Evolutionary conservation across 139 green algal species (phyloP), one percentile per base, ranked within the genome.

Genomic region (Picochlorum sp.): DNA sequence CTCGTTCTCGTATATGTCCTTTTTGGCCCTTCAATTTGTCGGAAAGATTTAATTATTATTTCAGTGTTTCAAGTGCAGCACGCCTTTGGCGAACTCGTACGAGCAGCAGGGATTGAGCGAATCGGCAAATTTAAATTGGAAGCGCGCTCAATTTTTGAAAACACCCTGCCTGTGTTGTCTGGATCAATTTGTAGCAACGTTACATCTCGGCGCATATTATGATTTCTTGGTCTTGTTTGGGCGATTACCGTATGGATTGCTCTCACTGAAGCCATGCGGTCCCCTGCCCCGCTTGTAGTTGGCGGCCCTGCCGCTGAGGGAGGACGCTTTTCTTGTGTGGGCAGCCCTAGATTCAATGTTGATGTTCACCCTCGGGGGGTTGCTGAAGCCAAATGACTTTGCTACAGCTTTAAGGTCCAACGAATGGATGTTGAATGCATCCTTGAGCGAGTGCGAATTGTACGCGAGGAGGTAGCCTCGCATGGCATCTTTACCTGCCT

Each of bases 381-480:
- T 57, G 8, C 74, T 54, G 68, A 98, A 98, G 5, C 93, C 93
- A 79, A 98, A 97, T 2, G 87, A 95, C n/a, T 77, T 79, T 6
- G 86, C 86, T 5, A 98, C 81, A 14, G 84, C 86, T 59, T 67
- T 60, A 55, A 99, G 72, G 71, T 98, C 86, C 30, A 99, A 82
- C 0, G 80, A 67, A 79, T 99, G 94, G 61, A 98, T 88, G 69
- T 99, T 98, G 85, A 96, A 99, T 45, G 86, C 88, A 64, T 95
- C 85, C 81, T 98, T 99, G 2, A 97, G 73, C 9, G 80, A 69
- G 69, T 99, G 94, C 24, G 78, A 90, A 81, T 97, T 96, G 79
- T 98, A 99, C 3, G 94, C 85, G 10, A 98, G 85, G 4, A 99
- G 57, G 76, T 97, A 98, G 4, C 76, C 76, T 10, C 81, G 45